Conservation (phyloP, 169 alveolate genomes). For the Cryptosporidium sp. region DNA sequence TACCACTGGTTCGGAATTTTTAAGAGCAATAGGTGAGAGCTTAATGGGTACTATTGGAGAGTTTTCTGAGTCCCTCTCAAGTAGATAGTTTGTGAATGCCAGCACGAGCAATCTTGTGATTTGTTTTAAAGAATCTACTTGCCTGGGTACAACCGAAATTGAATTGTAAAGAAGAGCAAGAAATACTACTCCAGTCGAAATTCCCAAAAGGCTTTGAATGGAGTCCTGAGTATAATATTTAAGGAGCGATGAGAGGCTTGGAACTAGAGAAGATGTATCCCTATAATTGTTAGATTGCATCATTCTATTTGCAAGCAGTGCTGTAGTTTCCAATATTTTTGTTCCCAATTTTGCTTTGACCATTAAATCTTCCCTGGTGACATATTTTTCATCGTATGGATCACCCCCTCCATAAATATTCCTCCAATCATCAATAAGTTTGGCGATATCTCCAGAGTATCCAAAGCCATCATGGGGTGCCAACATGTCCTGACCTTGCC, state of each 20-base stretch:
- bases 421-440: conserved; percentile 35
- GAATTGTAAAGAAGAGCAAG: conserved; percentile 55
- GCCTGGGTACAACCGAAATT: conserved; percentile 31
- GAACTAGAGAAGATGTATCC: conserved; percentile 34
- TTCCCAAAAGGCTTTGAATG: conserved; percentile 26
- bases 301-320: conserved; percentile 56
- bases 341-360: conserved; percentile 42
- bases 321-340: conserved; percentile 59
- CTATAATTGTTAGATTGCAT: conserved; percentile 49
- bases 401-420: conserved; percentile 4
- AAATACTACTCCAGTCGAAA: conserved; percentile 63
- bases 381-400: conserved; percentile 21
- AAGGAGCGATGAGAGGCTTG: conserved; percentile 11
- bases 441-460: conserved; percentile 28
- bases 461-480: conserved; percentile 60
- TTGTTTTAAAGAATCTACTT: conserved; percentile 23
- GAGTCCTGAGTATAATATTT: conserved; percentile 1
- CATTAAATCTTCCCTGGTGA: conserved; percentile 40
- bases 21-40: conserved; percentile 45
- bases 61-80: conserved; percentile 32
- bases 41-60: conserved; percentile 2
- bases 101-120: conserved; percentile 31
- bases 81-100: conserved; percentile 45
- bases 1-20: conserved; percentile 68
- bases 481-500: conserved; percentile 54